Conservation (phyloP, 805 yeast genomes). For the Candida sakaeoensis region DNA sequence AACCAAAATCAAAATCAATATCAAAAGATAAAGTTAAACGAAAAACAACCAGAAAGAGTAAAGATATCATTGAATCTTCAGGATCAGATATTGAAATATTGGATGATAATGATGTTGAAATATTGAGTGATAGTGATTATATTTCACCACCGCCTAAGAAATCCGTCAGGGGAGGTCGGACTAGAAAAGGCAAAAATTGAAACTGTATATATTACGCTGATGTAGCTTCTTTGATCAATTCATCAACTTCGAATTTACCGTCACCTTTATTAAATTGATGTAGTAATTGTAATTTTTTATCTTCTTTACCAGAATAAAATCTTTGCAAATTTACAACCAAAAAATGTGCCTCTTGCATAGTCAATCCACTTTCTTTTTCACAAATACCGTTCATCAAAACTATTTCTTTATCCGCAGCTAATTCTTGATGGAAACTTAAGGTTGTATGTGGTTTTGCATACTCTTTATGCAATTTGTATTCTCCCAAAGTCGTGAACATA, state of each 20-base stretch:
- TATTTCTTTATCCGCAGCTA: slow-evolving; percentile 53
- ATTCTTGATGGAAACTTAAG: slow-evolving; percentile 79
- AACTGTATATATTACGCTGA: slow-evolving; percentile 47
- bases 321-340: slow-evolving; percentile 73
- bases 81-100: slow-evolving; percentile 8
- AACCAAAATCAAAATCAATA: background rate
- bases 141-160: background rate
- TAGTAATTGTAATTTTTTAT: slow-evolving; percentile 53
- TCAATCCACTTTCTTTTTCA: slow-evolving; percentile 66
- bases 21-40: too few relatives aligned
- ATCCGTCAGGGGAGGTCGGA: slow-evolving; percentile 3
- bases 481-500: slow-evolving; percentile 86
- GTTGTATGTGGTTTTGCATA: slow-evolving; percentile 95
- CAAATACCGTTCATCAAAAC: slow-evolving; percentile 85
- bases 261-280: slow-evolving; percentile 69
- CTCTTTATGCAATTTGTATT: slow-evolving; percentile 84
- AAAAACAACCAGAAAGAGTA: background rate
- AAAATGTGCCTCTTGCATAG: slow-evolving; percentile 72
- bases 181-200: slow-evolving; percentile 2
- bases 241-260: slow-evolving; percentile 59
- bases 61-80: slow-evolving; percentile 1
- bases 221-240: slow-evolving; percentile 68
- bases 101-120: slow-evolving; percentile 3
- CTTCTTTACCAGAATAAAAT: slow-evolving; percentile 67
- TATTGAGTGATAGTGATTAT: slow-evolving; percentile 5